Evolutionary conservation across 176 grass and related monocot genomes (phyloP), one percentile per base, ranked within the genome.

Genomic region (Carex littledalei): DNA sequence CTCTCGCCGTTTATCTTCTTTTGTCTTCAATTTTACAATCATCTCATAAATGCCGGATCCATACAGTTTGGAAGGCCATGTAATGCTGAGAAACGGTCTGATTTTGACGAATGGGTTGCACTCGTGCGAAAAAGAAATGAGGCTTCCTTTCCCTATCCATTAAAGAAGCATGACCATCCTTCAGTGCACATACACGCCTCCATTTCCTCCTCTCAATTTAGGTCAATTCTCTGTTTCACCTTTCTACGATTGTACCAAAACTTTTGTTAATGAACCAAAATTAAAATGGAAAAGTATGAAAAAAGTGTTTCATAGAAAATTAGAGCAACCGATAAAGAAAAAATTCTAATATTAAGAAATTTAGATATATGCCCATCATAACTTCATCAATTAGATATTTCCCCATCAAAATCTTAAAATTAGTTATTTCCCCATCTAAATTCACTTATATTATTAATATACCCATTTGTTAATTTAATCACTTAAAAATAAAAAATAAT

Each of bases 41-140:
- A 8, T 31, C n/a, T 65, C 61, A 54, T 49, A 39, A 39, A 39
- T 39, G 37, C 37, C 37, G 37, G 4, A 39, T 39, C 5, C 37
- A 5, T 39, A 52, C 80, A 83, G 61, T 32, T 83, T 43, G 80
- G 26, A 83, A 34, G 60, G 22, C 41, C 8, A 66, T 34, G 3
- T 18, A 29, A 50, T 65, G 59, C 56, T 18, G 37, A 39, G 37
- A 39, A 39, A 39, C 37, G 37, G 5, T 39, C 37, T 39, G 89
- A 86, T 14, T 91, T 91, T 63, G 92, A 89, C 79, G 92, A 97
- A 84, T 93, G 95, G 92, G 21, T 80, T 76, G 82, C 89, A 55
- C 86, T 74, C 63, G 52, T 90, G 82, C 88, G 84, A 50, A 91
- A 90, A 57, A 88, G 84, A 81, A 91, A 71, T 78, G 72, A 26